Percentiles rank a stretch among this genome's conserved stretches.
phyloP scores from a whole-genome alignment of 805 yeast species.

The Saccharomyces paradoxus region DNA sequence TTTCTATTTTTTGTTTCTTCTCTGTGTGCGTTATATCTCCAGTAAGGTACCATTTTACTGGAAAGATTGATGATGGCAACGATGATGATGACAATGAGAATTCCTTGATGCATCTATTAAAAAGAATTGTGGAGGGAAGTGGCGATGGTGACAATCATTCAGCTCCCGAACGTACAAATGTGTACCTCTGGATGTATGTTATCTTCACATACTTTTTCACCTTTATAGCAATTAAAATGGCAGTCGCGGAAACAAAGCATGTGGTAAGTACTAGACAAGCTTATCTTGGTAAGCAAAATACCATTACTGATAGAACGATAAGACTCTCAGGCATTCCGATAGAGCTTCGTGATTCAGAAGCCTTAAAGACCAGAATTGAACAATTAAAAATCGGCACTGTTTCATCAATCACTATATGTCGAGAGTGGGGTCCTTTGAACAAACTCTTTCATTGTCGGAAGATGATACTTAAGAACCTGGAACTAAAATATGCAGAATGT shows the following conservation, averaged over 20 bases:
- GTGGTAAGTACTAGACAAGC: conserved; percentile 73
- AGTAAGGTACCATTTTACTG: conserved; percentile 73
- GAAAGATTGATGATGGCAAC: conserved; percentile 59
- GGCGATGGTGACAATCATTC: conserved; percentile 21
- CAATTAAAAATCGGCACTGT: conserved; percentile 74
- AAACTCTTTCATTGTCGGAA: conserved; percentile 53
- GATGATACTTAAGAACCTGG: conserved; percentile 47
- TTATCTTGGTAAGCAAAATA: conserved; percentile 76
- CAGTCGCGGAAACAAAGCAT: conserved; percentile 61
- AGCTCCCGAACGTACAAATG: conserved; percentile 38
- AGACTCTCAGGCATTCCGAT: conserved; percentile 84
- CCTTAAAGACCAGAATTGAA: conserved; percentile 66
- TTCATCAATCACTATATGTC: conserved; percentile 65
- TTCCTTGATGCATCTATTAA: not conserved
- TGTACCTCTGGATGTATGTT: conserved; percentile 76
- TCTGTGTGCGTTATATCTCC: conserved; percentile 78
- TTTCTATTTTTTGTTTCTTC: conserved; percentile 56
- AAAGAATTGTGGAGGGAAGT: conserved; percentile 10
- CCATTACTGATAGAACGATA: conserved; percentile 86
- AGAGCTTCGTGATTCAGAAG: conserved; percentile 61
- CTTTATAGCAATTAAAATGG: conserved; percentile 45
- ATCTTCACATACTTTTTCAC: conserved; percentile 84
- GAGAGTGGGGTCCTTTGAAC: conserved; percentile 79
- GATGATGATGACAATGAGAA: conserved; percentile 19
- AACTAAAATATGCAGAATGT: conserved; percentile 38